phyloP scores from a whole-genome alignment of 306 rosid species.

The Vigna mungo region DNA sequence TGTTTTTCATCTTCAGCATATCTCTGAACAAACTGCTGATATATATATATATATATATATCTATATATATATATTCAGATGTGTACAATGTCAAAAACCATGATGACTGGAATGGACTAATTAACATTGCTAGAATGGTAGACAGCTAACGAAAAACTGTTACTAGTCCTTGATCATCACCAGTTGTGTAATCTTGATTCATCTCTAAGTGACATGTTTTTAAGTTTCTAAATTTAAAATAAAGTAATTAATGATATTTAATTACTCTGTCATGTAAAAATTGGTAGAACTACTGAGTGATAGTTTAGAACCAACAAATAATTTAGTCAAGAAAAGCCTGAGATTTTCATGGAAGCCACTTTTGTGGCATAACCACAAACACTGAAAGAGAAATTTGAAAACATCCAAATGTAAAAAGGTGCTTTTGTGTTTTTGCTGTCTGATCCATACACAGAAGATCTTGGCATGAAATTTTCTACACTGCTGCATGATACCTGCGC shows the following conservation, averaged over 20 bases:
- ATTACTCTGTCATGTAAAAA: too few species aligned
- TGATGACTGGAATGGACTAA: background rate
- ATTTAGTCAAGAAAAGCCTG: background rate
- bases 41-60: background rate
- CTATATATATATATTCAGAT: background rate
- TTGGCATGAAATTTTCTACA: conserved; percentile 25
- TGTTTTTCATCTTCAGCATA: conserved; percentile 13
- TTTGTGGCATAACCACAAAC: background rate
- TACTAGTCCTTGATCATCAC: too few species aligned
- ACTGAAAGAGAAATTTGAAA: background rate
- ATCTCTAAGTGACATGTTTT: too few species aligned
- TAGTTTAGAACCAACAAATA: too few species aligned
- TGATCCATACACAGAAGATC: conserved; percentile 27
- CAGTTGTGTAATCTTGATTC: too few species aligned
- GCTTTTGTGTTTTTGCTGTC: conserved; percentile 33
- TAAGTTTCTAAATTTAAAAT: too few species aligned
- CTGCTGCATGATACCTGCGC: conserved; percentile 20
- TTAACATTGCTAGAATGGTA: background rate
- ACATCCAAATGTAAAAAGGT: conserved; percentile 22
- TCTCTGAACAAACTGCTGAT: background rate
- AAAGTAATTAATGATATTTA: too few species aligned
- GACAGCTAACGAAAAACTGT: background rate
- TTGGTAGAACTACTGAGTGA: too few species aligned
- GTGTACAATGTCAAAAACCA: conserved; percentile 20
- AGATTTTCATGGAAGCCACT: conserved; percentile 28